Base-by-base conservation (phyloP, 1,284 basidiomycete species). In the Malassezia globosa region DNA sequence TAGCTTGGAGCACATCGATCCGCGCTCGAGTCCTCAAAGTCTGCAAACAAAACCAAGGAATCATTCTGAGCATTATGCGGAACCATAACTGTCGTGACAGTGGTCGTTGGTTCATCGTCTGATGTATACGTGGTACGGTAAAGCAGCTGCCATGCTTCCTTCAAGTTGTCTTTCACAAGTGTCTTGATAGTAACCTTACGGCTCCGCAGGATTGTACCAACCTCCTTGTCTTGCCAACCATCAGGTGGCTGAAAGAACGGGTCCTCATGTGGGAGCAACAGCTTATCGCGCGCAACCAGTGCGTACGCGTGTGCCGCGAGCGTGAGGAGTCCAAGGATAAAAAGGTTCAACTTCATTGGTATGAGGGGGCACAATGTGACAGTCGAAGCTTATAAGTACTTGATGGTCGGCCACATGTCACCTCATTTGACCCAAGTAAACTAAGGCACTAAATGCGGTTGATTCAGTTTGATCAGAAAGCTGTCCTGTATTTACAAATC, bases 241-340 rank as follows among this genome's bases (percentile, higher is more conserved):
- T 27, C 19, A n/a, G 48, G 34, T 16, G 55, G 52, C 2, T 46
- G 31, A 56, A 66, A 68, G 54, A 68, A 67, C 1, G 53, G 42
- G 27, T 67, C 64, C 13, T 37, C 16, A 18, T n/a, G n/a, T 1
- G 35, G 35, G 16, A 16, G 11, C 4, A 13, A 16, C 2, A 16
- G 29, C 29, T 5, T 31, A 4, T n/a, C n/a, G n/a, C n/a, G n/a
- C n/a, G n/a, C n/a, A n/a, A n/a, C n/a, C n/a, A n/a, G n/a, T n/a
- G n/a, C n/a, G n/a, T n/a, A n/a, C n/a, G n/a, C n/a, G n/a, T n/a
- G n/a, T n/a, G n/a, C n/a, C n/a, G n/a, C n/a, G n/a, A n/a, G n/a
- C n/a, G n/a, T n/a, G n/a, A n/a, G n/a, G n/a, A n/a, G n/a, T n/a
- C n/a, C n/a, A n/a, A n/a, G n/a, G n/a, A n/a, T n/a, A n/a, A n/a